Percentiles rank a stretch among this genome's conserved stretches.
phyloP scores from a whole-genome alignment of 129 eudicot species.

The Helianthus tuberosus region DNA sequence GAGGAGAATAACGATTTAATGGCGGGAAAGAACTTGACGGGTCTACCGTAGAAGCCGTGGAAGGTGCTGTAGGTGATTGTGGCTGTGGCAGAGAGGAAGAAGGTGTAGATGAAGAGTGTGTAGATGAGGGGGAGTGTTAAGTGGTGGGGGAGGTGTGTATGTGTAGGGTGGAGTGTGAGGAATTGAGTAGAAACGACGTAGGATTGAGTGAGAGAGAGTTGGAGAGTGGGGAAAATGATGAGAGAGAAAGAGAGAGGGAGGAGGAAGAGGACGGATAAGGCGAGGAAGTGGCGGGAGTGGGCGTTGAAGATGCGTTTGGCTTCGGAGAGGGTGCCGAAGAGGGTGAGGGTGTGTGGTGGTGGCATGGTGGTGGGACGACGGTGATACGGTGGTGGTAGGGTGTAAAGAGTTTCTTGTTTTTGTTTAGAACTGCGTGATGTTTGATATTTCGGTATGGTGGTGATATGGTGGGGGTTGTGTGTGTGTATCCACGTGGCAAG shows the following conservation, averaged over 20 bases:
- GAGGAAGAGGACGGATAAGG: conserved; percentile 73
- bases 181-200: conserved; percentile 39
- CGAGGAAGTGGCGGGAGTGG: conserved; percentile 82
- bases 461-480: not conserved
- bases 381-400: conserved; percentile 32
- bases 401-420: not conserved
- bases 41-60: conserved; percentile 73
- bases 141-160: conserved; percentile 14
- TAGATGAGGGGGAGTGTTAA: conserved; percentile 37
- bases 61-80: conserved; percentile 67
- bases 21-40: conserved; percentile 59
- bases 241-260: conserved; percentile 74
- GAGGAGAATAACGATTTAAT: conserved; percentile 45
- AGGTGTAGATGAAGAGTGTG: conserved; percentile 28
- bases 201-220: conserved; percentile 23
- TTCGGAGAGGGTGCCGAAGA: conserved; percentile 58
- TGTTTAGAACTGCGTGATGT: not conserved
- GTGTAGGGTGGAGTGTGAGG: conserved; percentile 16
- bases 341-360: conserved; percentile 35
- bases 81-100: conserved; percentile 49
- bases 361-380: conserved; percentile 42
- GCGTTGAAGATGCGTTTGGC: conserved; percentile 55
- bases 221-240: conserved; percentile 60
- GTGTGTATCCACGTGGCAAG: conserved; percentile 16
- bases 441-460: not conserved